These are phyloP conservation scores for Nicotiana attenuata DNA, from an alignment of 257 asterid species.

Conservation along the genomic window DNA sequence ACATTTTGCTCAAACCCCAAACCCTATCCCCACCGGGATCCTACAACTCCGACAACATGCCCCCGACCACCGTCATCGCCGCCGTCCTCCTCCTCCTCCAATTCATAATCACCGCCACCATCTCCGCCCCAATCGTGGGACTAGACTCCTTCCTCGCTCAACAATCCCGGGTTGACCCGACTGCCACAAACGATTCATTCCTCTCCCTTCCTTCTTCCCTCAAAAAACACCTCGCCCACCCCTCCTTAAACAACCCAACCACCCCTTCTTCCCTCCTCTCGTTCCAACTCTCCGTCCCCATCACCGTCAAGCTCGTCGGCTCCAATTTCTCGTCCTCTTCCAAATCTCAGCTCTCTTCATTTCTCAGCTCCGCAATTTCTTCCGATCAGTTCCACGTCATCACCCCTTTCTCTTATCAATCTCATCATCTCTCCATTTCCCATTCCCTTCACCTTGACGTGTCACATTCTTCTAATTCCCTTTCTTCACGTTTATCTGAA, in stretches of 20 bases:
- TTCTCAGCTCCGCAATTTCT: conserved; percentile 60
- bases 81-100: conserved; percentile 28
- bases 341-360: conserved; percentile 53
- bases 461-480: conserved; percentile 38
- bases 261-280: conserved; percentile 52
- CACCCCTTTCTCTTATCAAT: conserved; percentile 49
- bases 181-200: conserved; percentile 63
- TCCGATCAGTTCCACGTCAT: conserved; percentile 87
- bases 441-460: conserved; percentile 74
- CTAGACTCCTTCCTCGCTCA: conserved; percentile 71
- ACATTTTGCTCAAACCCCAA: conserved; percentile 5
- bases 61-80: conserved; percentile 28
- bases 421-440: conserved; percentile 64
- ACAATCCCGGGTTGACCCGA: conserved; percentile 60
- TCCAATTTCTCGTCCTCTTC: conserved; percentile 62
- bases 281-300: conserved; percentile 55
- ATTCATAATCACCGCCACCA: conserved; percentile 17
- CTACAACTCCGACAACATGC: conserved; percentile 33
- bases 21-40: not conserved
- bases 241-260: conserved; percentile 35
- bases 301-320: conserved; percentile 75
- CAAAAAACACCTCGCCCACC: conserved; percentile 44
- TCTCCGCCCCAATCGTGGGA: conserved; percentile 55
- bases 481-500: conserved; percentile 40
- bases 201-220: conserved; percentile 49